Evolutionary conservation across 2,329 filamentous ascomycete species (phyloP).

Genomic region (Daldinia eschscholtzii): DNA sequence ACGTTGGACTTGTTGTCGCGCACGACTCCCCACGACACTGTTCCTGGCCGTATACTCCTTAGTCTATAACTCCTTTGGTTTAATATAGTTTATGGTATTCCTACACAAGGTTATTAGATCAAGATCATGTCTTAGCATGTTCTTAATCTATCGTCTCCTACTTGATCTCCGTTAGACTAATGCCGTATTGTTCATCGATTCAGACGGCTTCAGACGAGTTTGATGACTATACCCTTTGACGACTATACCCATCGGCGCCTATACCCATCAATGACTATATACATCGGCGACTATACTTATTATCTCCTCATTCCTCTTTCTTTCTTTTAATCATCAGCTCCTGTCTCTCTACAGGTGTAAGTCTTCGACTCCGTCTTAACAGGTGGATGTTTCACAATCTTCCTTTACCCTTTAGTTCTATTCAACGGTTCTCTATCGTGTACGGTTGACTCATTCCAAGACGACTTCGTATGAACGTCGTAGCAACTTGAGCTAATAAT

Average conservation of each 20-base stretch:
- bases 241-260: too few relatives aligned
- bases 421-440: too few relatives aligned
- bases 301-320: not conserved
- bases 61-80: not conserved
- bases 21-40: not conserved
- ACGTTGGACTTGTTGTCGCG: not conserved
- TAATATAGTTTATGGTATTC: not conserved
- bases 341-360: not conserved
- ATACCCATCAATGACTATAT: too few relatives aligned
- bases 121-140: not conserved
- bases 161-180: not conserved
- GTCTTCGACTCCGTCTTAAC: not conserved
- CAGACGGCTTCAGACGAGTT: not conserved
- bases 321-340: too few relatives aligned
- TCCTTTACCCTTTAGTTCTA: not conserved
- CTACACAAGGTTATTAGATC: not conserved
- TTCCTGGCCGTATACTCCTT: not conserved
- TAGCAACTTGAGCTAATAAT: not conserved
- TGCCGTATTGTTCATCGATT: not conserved
- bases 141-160: not conserved
- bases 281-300: too few relatives aligned
- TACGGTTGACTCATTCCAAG: too few relatives aligned
- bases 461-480: not conserved
- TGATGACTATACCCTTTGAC: too few relatives aligned
- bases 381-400: not conserved